Evolutionary conservation across 805 yeast species (phyloP).

Genomic region (Monosporozyma yasuniensis): DNA sequence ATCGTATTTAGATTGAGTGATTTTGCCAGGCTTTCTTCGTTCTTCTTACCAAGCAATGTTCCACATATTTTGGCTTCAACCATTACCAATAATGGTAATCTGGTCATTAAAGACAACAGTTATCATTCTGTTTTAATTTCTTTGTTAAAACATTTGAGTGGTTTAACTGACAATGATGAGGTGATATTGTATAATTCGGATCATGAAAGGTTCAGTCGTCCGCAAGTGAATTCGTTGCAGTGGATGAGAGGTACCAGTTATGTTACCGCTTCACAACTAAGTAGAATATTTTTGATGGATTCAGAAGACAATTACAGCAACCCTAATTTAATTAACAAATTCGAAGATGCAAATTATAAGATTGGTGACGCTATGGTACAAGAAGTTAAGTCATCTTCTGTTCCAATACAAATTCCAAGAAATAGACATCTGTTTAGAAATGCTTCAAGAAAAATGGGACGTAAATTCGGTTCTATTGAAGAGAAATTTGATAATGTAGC

Average conservation of each 20-base stretch:
- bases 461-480: conserved; percentile 44
- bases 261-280: conserved; percentile 52
- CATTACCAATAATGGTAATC: neutral
- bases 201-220: conserved; percentile 65
- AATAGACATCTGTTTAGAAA: conserved; percentile 32
- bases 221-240: conserved; percentile 65
- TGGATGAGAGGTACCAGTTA: conserved; percentile 76
- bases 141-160: conserved; percentile 34
- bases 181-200: conserved; percentile 47
- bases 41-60: neutral
- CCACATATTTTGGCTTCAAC: neutral
- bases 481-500: conserved; percentile 52
- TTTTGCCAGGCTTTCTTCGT: conserved; percentile 35
- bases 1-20: conserved; percentile 45
- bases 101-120: neutral
- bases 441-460: conserved; percentile 37
- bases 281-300: conserved; percentile 38
- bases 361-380: conserved; percentile 37
- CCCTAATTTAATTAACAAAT: neutral
- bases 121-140: conserved; percentile 21
- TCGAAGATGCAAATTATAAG: conserved; percentile 29
- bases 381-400: conserved; percentile 42
- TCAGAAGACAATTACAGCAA: conserved; percentile 60
- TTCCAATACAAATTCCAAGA: conserved; percentile 17
- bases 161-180: conserved; percentile 30